phyloP scores from a whole-genome alignment of 176 grass and related monocot species.

The Eremochloa ophiuroides region DNA sequence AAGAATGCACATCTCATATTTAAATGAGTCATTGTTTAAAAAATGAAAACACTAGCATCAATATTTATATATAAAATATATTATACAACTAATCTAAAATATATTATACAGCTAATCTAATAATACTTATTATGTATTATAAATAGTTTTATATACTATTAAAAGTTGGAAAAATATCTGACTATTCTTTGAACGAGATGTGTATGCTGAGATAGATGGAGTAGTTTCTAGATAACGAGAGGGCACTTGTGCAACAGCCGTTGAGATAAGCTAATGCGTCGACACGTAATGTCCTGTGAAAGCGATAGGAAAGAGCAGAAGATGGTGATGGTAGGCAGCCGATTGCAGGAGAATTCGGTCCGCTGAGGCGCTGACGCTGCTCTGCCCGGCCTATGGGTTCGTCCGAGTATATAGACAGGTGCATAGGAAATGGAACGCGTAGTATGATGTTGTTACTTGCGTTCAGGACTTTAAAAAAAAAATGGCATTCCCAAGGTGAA shows the following conservation, averaged over 20 bases:
- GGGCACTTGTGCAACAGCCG: not conserved
- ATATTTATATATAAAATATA: too few relatives aligned
- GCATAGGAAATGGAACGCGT: not conserved
- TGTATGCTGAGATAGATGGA: not conserved
- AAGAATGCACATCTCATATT: too few relatives aligned
- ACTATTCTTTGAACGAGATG: not conserved
- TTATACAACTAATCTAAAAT: too few relatives aligned
- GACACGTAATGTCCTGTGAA: not conserved
- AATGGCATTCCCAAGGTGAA: too few relatives aligned
- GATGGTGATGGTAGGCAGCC: not conserved
- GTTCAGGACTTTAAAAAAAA: too few relatives aligned
- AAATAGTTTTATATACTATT: not conserved
- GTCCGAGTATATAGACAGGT: not conserved
- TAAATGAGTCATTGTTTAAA: too few relatives aligned
- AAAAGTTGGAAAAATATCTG: not conserved
- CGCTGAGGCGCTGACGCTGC: not conserved
- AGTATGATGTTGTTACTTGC: too few relatives aligned
- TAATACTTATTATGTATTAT: not conserved
- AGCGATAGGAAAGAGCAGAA: not conserved
- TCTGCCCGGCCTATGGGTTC: not conserved
- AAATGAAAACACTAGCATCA: too few relatives aligned
- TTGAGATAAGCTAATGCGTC: not conserved
- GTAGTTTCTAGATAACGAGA: not conserved
- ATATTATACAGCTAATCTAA: not conserved
- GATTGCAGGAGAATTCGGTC: not conserved